Percentiles rank a stretch among this genome's conserved stretches.
These are phyloP conservation scores for Chlorella variabilis DNA, from an alignment of 163 green algal species.

Conservation along the genomic window DNA sequence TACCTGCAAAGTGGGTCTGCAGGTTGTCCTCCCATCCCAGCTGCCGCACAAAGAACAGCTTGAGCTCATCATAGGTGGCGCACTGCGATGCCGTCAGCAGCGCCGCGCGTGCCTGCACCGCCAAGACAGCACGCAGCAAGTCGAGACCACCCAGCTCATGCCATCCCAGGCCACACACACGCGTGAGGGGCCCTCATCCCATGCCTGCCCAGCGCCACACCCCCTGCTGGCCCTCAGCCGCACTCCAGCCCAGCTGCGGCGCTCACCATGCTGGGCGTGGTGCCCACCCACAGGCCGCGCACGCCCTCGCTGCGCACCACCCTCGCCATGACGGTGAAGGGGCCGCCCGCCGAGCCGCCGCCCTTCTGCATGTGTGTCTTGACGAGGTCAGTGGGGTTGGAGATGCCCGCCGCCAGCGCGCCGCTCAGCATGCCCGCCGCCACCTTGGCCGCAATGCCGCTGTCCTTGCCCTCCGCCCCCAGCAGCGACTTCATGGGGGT, in stretches of 20 bases:
- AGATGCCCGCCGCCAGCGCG: conserved; percentile 75
- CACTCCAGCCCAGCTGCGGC: too few relatives aligned
- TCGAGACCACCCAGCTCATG: too few relatives aligned
- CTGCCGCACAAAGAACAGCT: conserved; percentile 58
- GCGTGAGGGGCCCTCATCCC: too few relatives aligned
- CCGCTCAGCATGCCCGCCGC: conserved; percentile 76
- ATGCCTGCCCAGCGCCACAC: not conserved
- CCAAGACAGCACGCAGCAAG: too few relatives aligned
- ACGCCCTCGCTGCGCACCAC: conserved; percentile 74
- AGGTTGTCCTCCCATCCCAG: conserved; percentile 65
- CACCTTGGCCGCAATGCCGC: conserved; percentile 68
- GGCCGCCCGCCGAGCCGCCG: conserved; percentile 25
- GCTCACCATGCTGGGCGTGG: conserved; percentile 78
- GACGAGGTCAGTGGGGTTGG: conserved; percentile 88
- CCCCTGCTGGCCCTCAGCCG: too few relatives aligned
- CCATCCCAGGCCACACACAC: too few relatives aligned
- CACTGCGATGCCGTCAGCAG: conserved; percentile 85
- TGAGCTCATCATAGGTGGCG: conserved; percentile 87
- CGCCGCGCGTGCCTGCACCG: conserved; percentile 67
- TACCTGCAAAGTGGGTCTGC: conserved; percentile 62
- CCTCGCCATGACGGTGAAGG: conserved; percentile 50
- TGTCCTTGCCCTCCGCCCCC: conserved; percentile 27
- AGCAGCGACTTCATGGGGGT: conserved; percentile 74
- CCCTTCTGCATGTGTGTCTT: conserved; percentile 75
- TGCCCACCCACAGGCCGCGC: conserved; percentile 81